Percentiles rank a stretch among this genome's conserved stretches.
Evolutionary conservation across 352 stramenopile species (phyloP).

Genomic region (Pythium coloratum): DNA sequence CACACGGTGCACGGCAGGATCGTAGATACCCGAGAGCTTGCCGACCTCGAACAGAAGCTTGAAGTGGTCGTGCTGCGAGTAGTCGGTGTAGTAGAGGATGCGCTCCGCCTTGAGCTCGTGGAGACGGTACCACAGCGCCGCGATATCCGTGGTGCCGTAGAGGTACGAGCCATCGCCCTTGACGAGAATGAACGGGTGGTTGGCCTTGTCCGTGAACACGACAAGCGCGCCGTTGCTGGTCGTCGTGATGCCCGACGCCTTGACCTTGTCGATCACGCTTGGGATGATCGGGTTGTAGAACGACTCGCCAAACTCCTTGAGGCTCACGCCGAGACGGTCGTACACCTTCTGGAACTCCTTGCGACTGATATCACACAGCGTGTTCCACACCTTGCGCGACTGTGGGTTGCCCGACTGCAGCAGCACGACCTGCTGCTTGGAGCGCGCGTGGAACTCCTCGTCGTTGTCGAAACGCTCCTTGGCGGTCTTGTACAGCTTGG

Average conservation of each 20-base stretch:
- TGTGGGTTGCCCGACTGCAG: slow-evolving; percentile 94
- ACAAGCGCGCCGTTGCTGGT: slow-evolving; percentile 90
- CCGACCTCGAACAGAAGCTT: slow-evolving; percentile 83
- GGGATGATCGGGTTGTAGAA: slow-evolving; percentile 90
- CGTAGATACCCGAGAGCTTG: slow-evolving; percentile 72
- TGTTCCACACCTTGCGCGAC: slow-evolving; percentile 82
- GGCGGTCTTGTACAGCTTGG: slow-evolving; percentile 86
- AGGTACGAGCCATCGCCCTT: slow-evolving; percentile 87
- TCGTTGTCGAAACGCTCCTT: slow-evolving; percentile 97
- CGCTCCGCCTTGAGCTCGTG: slow-evolving; percentile 82
- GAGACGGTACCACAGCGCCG: slow-evolving; percentile 84
- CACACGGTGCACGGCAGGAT: slow-evolving; percentile 79
- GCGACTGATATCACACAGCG: slow-evolving; percentile 81
- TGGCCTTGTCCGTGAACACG: slow-evolving; percentile 91
- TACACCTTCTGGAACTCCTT: slow-evolving; percentile 89
- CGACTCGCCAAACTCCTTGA: slow-evolving; percentile 83
- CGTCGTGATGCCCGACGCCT: slow-evolving; percentile 85
- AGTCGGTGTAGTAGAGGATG: slow-evolving; percentile 87
- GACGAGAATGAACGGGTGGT: slow-evolving; percentile 86
- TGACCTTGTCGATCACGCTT: slow-evolving; percentile 86
- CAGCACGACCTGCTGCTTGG: slow-evolving; percentile 97
- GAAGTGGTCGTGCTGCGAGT: slow-evolving; percentile 89
- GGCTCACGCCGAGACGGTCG: slow-evolving; percentile 68
- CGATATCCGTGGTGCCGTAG: slow-evolving; percentile 86
- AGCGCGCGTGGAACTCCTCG: slow-evolving; percentile 95